Evolutionary conservation across 495 filamentous ascomycete species (phyloP), one percentile per base, ranked within the genome.

Genomic region (Penicillium malachiteum): DNA sequence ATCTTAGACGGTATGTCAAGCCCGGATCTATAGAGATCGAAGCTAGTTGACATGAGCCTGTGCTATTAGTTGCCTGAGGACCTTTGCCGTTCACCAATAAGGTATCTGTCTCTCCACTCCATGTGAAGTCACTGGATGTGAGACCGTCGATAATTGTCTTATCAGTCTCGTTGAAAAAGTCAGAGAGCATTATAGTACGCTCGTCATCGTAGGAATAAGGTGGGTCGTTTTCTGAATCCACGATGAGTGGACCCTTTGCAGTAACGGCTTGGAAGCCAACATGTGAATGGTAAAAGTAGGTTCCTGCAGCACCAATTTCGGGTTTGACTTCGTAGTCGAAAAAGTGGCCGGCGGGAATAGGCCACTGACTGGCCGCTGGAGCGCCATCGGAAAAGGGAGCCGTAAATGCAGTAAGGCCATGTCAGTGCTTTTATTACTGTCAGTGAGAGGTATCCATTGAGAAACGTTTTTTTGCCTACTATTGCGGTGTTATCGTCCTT

Each of bases 271-370:
- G 81, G 54, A 84, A 77, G 0, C 70, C 78, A 30, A 84, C 75
- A 53, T 86, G 83, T 8, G 79, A 83, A 59, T 86, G 82, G 52
- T 84, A 86, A 62, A 81, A 84, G 65, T 83, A 84, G 5, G 79
- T 78, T 14, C 81, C 82, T 8, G 81, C 76, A 48, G 80, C 72
- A 7, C 74, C 76, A 5, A 67, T 16, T 16, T 78, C 68, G 7
- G 78, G 73, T 9, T 67, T 64, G 17, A 84, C 71, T 60, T 86
- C 80, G 61, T 86, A 85, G 67, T 87, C 84, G 66, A 86, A 85
- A 69, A 78, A 86, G 56, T 81, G 74, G 13, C 71, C 8, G 9
- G 81, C 81, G 4, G 81, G 77, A 48, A 84, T 84, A 0, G 82
- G 83, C 82, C 82, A 84, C 51, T 85, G 81, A 9, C 72, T 65